Evolutionary conservation across 345 rosid species (phyloP).

Genomic region (Syzygium aqueum): DNA sequence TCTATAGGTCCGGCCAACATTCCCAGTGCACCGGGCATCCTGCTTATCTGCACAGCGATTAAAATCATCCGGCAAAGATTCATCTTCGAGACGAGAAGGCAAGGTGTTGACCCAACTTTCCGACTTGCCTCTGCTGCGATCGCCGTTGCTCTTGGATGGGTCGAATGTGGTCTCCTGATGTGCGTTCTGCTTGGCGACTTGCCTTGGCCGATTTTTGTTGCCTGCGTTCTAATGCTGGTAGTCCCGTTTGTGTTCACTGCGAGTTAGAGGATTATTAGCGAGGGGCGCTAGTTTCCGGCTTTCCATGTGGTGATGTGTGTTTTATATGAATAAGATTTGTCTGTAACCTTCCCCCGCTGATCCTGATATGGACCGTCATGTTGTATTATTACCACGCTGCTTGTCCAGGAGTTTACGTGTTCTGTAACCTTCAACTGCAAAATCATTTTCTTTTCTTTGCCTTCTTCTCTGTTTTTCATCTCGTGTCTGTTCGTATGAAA

Average conservation of each 20-base stretch:
- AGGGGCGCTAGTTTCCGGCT: not conserved
- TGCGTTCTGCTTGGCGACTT: too few relatives aligned
- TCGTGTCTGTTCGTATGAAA: not conserved
- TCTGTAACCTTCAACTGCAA: not conserved
- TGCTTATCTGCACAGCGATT: rapidly evolving
- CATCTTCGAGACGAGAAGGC: too few relatives aligned
- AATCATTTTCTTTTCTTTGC: not conserved
- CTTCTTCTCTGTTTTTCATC: not conserved
- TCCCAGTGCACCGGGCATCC: rapidly evolving
- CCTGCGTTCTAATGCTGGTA: not conserved
- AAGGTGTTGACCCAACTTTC: too few relatives aligned
- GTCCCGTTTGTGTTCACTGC: not conserved
- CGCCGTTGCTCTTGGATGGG: too few relatives aligned
- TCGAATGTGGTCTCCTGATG: not conserved
- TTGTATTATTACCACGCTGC: not conserved
- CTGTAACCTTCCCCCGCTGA: not conserved
- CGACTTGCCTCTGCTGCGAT: rapidly evolving
- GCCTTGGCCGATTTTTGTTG: not conserved
- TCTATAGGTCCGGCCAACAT: rapidly evolving
- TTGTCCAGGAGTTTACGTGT: too few relatives aligned
- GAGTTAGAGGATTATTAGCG: not conserved
- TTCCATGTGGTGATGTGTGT: not conserved
- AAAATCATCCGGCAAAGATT: not conserved
- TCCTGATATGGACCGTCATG: not conserved
- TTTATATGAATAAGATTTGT: not conserved